Base-by-base conservation (phyloP, 225 moss, liverwort and hornwort genomes). In the Marchantia paleacea region DNA sequence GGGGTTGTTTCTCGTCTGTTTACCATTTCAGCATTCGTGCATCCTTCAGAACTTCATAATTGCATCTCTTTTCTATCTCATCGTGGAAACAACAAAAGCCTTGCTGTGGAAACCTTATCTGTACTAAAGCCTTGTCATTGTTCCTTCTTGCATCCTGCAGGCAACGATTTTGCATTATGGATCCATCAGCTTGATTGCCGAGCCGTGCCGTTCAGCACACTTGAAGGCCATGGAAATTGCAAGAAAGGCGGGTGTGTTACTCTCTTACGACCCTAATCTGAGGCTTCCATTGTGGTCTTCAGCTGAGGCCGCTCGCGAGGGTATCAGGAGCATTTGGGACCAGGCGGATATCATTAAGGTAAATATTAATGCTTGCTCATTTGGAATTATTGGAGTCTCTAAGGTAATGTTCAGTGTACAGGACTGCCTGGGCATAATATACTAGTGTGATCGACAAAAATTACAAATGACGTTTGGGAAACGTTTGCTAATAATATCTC, bases 171-270 rank as follows among this genome's bases (percentile, higher is more conserved):
- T 96, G 69, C 96, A 96, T 82, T 96, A 92, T 55, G 96, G 96
- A 29, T 96, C 96, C 24, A 96, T 96, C 82, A 96, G 92, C 81
- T 82, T 96, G 48, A 94, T 96, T 18, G 87, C 94, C 24, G 94
- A 96, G 75, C 96, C 96, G 71, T 96, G 92, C 81, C 92, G 94
- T 29, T 87, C 94, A 1, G 94, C 96, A 47, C 96, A 96, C 57
- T 58, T 96, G 83, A 91, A 91, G 39, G 94, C 92, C 24, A 84
- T 96, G 90, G 89, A 87, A 70, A 85, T 94, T 85, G 96, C 94
- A 1, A 94, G 80, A 82, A 88, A 90, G 7, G 90, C 89, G 54
- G 96, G 96, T 25, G 82, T 91, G 26, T 75, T 96, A 14, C 79
- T 96, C 68, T 96, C 96, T 0, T 96, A 94, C 66, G 96, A 96